Evolutionary conservation across 495 filamentous ascomycete species (phyloP), one percentile per base, ranked within the genome.

Genomic region (Penicillium desertorum): DNA sequence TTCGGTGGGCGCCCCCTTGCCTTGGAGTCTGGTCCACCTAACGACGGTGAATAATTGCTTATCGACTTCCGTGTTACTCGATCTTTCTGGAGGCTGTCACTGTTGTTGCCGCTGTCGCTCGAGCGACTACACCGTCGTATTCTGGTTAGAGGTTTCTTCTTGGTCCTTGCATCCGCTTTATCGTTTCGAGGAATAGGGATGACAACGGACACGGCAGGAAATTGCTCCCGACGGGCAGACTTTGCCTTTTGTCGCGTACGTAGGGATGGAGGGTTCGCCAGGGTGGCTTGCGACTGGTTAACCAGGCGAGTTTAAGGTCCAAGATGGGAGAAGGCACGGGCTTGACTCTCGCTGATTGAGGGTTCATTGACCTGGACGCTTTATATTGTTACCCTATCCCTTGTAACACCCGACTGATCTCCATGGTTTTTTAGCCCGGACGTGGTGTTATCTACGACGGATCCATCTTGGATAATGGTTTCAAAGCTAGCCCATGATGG

Each of bases 101-200:
- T 29, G 7, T 29, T 2, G 27, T 29, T 29, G 23, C 4, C 57
- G 45, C 57, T 36, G 11, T 19, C 51, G 45, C 51, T 34, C 36
- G 2, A 36, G 25, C 30, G 37, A 25, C 39, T 37, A 25, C 4
- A 49, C 39, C 34, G 45, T 60, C 45, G 51, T 43, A 39, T 34
- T 45, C 57, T 46, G 3, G 50, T 41, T 48, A 25, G 45, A 49
- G 57, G 9, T n/a, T 54, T 41, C 16, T 11, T 54, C 49, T 44
- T 59, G 36, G 50, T 27, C 7, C 44, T 53, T 54, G 9, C 19
- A 12, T 23, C 51, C 20, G 46, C 47, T 25, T 45, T 37, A 50
- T 54, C 37, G 41, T 16, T 51, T 60, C 45, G 51, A 46, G 30
- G 36, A 27, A 23, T 5, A 41, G 44, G 57, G 41, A 59, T 53